Percentiles rank a stretch among this genome's conserved stretches.
These are phyloP conservation scores for Entophlyctis luteolus DNA, from an alignment of 192 early-diverging fungal genomes.

Conservation along the genomic window DNA sequence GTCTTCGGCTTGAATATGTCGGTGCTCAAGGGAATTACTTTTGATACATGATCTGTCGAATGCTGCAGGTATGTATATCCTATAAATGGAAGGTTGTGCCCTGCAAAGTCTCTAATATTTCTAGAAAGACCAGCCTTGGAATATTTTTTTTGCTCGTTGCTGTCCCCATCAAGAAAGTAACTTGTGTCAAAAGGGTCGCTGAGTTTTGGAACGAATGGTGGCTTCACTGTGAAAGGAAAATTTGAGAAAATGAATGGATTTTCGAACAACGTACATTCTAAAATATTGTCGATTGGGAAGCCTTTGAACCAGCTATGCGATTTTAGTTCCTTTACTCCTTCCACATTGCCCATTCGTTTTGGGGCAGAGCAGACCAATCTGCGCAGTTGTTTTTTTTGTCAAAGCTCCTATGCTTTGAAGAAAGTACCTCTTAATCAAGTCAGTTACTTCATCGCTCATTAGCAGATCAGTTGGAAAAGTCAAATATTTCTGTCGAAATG, in stretches of 20 bases:
- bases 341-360: constrained; percentile 59
- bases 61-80: constrained; percentile 72
- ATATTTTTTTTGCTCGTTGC: constrained; percentile 50
- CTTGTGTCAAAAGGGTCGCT: constrained; percentile 81
- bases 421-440: constrained; percentile 59
- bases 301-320: constrained; percentile 48
- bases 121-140: constrained; percentile 26
- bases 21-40: too few relatives aligned
- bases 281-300: constrained; percentile 42
- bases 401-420: constrained; percentile 7
- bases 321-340: constrained; percentile 35
- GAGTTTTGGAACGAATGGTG: constrained; percentile 87
- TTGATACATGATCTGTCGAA: too few relatives aligned
- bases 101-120: constrained; percentile 59
- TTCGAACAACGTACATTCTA: constrained; percentile 23
- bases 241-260: background rate
- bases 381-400: background rate
- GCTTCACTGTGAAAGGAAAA: constrained; percentile 28
- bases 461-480: constrained; percentile 60
- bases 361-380: constrained; percentile 72
- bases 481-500: constrained; percentile 55
- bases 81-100: constrained; percentile 79
- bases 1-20: too few relatives aligned
- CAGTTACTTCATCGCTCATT: constrained; percentile 61
- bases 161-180: constrained; percentile 83